Percentiles rank a stretch among this genome's conserved stretches.
Evolutionary conservation across 2,329 filamentous ascomycete species (phyloP).

Genomic region (Hymenoscyphus linearis): DNA sequence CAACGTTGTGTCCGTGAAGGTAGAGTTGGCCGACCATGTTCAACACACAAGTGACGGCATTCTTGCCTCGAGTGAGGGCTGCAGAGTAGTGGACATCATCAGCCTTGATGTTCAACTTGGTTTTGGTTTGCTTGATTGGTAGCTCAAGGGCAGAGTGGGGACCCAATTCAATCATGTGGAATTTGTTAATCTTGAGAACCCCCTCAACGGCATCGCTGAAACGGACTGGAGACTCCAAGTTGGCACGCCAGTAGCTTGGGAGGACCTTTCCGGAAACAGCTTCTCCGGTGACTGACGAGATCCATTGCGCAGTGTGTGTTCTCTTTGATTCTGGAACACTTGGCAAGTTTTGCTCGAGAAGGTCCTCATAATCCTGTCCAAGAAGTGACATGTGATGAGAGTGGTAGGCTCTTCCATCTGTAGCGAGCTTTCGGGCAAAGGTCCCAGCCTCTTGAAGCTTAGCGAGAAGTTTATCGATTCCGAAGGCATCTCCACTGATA

Average conservation of each 20-base stretch:
- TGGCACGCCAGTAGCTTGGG: constrained; percentile 12
- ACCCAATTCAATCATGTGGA: constrained; percentile 18
- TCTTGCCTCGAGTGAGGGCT: constrained; percentile 9
- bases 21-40: constrained; percentile 10
- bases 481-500: constrained; percentile 17
- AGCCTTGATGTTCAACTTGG: background rate
- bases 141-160: constrained; percentile 17
- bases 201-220: constrained; percentile 7
- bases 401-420: constrained; percentile 14
- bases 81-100: constrained; percentile 6
- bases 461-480: constrained; percentile 7
- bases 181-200: background rate
- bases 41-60: constrained; percentile 5
- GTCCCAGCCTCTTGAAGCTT: constrained; percentile 13
- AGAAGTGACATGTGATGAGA: constrained; percentile 9
- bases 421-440: constrained; percentile 13
- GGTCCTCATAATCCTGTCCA: constrained; percentile 8
- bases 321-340: background rate
- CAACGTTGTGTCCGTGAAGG: constrained; percentile 4
- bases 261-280: background rate
- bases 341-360: background rate
- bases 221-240: constrained; percentile 12
- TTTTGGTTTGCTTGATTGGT: constrained; percentile 14
- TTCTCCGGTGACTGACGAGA: constrained; percentile 9
- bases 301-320: background rate